phyloP scores from a whole-genome alignment of 2,329 filamentous ascomycete genomes.

The Xylariaceae sp. region DNA sequence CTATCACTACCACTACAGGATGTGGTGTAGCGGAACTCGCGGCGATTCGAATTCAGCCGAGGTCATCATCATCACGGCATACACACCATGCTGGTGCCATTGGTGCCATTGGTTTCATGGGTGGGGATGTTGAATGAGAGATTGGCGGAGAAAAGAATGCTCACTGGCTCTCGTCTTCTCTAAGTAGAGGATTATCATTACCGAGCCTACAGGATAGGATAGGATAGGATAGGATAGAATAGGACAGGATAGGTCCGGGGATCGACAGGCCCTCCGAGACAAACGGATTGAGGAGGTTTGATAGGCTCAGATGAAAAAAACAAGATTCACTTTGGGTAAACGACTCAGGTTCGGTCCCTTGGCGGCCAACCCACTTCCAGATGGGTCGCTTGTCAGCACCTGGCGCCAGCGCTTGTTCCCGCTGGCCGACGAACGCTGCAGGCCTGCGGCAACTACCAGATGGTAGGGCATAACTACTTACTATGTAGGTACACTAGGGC shows the following conservation, averaged over 20 bases:
- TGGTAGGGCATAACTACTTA: too few species aligned
- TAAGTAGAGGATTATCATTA: too few species aligned
- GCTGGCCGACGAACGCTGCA: not conserved
- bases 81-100: not conserved
- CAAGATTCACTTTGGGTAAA: not conserved
- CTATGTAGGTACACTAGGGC: too few species aligned
- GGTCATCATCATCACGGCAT: constrained; percentile 24
- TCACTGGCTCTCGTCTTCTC: not conserved
- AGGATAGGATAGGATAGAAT: too few species aligned
- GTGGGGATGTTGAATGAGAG: not conserved
- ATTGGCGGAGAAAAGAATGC: not conserved
- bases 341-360: constrained; percentile 11
- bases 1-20: too few species aligned
- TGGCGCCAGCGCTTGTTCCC: not conserved
- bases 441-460: not conserved
- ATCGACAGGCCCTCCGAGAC: not conserved
- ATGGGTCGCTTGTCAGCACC: too few species aligned
- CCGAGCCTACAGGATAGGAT: too few species aligned
- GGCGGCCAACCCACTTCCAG: not conserved
- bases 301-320: constrained; percentile 28
- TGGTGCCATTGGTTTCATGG: constrained; percentile 32
- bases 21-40: too few species aligned
- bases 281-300: constrained; percentile 14
- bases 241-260: too few species aligned
- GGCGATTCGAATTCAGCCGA: constrained; percentile 6